Evolutionary conservation across 2,329 filamentous ascomycete species (phyloP).

Genomic region (Beauveria rudraprayagi): DNA sequence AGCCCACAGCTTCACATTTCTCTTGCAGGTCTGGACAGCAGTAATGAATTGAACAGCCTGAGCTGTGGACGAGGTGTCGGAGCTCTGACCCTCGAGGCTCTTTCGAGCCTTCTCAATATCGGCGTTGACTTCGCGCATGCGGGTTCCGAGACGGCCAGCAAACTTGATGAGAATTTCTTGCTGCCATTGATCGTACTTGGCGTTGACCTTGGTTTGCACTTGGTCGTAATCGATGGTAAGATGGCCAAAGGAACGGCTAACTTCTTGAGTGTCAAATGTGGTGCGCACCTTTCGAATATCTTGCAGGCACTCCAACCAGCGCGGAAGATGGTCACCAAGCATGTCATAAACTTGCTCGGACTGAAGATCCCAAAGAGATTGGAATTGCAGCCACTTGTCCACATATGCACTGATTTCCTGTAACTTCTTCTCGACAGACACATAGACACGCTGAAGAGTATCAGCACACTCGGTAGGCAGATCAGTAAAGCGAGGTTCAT

Average conservation of each 20-base stretch:
- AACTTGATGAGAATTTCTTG: conserved; percentile 95
- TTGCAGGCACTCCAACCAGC: conserved; percentile 92
- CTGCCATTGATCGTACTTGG: conserved; percentile 99
- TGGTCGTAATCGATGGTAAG: conserved; percentile 97
- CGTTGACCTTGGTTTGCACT: conserved; percentile 96
- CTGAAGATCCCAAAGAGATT: conserved; percentile 96
- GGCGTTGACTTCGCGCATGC: conserved; percentile 85
- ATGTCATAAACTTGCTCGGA: conserved; percentile 91
- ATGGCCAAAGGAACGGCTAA: conserved; percentile 86
- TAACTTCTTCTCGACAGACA: conserved; percentile 74
- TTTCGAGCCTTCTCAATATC: conserved; percentile 86
- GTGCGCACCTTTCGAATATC: conserved; percentile 92
- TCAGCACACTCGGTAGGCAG: conserved; percentile 77
- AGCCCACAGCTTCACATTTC: conserved; percentile 87
- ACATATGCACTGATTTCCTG: conserved; percentile 76
- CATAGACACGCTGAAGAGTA: conserved; percentile 72
- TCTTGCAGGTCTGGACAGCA: conserved; percentile 90
- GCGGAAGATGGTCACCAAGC: conserved; percentile 80
- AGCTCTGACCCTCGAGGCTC: conserved; percentile 82
- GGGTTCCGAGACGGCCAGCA: conserved; percentile 75
- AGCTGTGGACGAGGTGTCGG: conserved; percentile 90
- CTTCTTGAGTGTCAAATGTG: conserved; percentile 95
- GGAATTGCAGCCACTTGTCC: conserved; percentile 97
- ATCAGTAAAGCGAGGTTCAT: conserved; percentile 69
- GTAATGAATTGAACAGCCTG: conserved; percentile 98